phyloP scores from a whole-genome alignment of 345 rosid species.

The Toxicodendron radicans region DNA sequence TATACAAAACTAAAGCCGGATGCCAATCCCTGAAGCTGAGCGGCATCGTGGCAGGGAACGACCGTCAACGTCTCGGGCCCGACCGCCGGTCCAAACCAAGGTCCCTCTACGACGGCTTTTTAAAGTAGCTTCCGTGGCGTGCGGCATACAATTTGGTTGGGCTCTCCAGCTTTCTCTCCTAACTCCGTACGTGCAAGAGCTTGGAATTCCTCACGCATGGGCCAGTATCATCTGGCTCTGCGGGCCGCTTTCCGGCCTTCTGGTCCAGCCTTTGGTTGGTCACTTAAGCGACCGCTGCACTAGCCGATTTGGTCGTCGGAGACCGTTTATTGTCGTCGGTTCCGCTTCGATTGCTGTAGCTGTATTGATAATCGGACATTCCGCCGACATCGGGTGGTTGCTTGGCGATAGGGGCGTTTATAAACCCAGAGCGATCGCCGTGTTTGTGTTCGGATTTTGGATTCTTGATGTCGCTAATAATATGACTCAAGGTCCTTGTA shows the following conservation, averaged over 20 bases:
- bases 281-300: slow-evolving; percentile 86
- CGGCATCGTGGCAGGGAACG: slow-evolving; percentile 37
- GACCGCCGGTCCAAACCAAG: slow-evolving; percentile 33
- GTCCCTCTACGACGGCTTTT: slow-evolving; percentile 65
- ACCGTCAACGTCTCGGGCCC: slow-evolving; percentile 28
- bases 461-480: slow-evolving; percentile 90
- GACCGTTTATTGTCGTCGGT: slow-evolving; percentile 77
- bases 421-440: slow-evolving; percentile 74
- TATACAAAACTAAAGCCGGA: not conserved
- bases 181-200: slow-evolving; percentile 95
- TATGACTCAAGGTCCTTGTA: slow-evolving; percentile 91
- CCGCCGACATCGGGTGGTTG: slow-evolving; percentile 92
- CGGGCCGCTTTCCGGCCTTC: slow-evolving; percentile 89
- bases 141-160: slow-evolving; percentile 99
- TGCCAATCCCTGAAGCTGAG: slow-evolving; percentile 32
- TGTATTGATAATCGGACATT: slow-evolving; percentile 69
- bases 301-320: slow-evolving; percentile 87
- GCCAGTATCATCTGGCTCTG: slow-evolving; percentile 97
- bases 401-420: slow-evolving; percentile 61
- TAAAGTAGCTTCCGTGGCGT: slow-evolving; percentile 84
- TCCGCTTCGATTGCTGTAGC: slow-evolving; percentile 54
- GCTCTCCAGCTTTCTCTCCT: slow-evolving; percentile 93
- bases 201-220: slow-evolving; percentile 96
- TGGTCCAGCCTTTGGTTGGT: slow-evolving; percentile 92
- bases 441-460: slow-evolving; percentile 88